Evolutionary conservation across 306 rosid genomes (phyloP), one percentile per base, ranked within the genome.

Genomic region (Dalbergia cultrata): DNA sequence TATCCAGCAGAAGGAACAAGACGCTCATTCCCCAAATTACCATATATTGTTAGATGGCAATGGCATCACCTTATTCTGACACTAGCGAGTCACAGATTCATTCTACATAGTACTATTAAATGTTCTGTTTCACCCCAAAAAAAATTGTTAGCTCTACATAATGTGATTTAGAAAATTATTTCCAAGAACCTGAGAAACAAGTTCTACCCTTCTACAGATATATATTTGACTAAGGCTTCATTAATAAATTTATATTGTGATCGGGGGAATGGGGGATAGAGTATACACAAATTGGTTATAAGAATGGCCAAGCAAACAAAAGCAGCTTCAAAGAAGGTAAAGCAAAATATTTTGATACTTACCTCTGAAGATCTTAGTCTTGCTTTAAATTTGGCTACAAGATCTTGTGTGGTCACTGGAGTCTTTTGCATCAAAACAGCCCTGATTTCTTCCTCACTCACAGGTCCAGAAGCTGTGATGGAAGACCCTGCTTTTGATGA

Each of bases 391-490:
- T 81, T 93, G 34, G 90, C 90, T 54, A 93, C 98, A 76, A 93
- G 95, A 78, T 90, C 98, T 76, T 89, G 93, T 6, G 98, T 91
- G 6, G 97, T 93, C 76, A 93, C 86, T 22, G 92, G 97, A 47
- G 92, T 87, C 80, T 80, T 85, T 74, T 91, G 95, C 85, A 86
- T 83, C 67, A 93, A 81, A 73, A 93, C 90, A 57, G 95, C 91
- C 90, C 93, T 86, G 58, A 93, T 93, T 86, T 93, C 97, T 71
- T 90, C 97, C 82, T 91, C 98, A 5, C 91, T 86, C 79, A 91
- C 95, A 1, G 95, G 95, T 41, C 91, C 95, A 74, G 90, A 67
- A 70, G 90, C 81, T 2, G 79, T 18, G 44, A 88, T 13, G 34
- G 85, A 75, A 9, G 89, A 56, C 57, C 73, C 85, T 7, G 62